Evolutionary conservation across 352 stramenopile species (phyloP), one percentile per base, ranked within the genome.

Genomic region (Pythium dissotocum): DNA sequence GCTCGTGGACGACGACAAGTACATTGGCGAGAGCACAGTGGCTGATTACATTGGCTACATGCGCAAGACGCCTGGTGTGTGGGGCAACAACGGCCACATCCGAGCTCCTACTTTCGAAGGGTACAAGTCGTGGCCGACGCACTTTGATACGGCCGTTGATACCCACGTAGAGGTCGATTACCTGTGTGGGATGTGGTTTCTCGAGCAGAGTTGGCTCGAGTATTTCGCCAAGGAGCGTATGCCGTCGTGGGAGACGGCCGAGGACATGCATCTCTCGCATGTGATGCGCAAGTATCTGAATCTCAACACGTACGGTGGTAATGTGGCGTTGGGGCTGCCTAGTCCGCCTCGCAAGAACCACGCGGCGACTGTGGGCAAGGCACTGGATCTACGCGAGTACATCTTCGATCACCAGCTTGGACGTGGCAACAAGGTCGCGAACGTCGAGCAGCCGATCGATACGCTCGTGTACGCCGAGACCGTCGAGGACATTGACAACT

Each of bases 271-370:
- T 33, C 61, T 87, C 13, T 87, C 77, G 10, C 79, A 89, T 24
- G 77, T 87, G 7, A 77, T 87, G 76, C 75, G 79, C 42, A 89
- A 89, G 55, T 89, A 87, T 33, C 66, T 89, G 2, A 89, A 87
- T 13, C 40, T 89, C 9, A 87, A 89, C 69, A 85, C 76, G 52
- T 89, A 89, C 61, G 79, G 76, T 6, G 79, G 76, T 46, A 71
- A 70, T 48, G 79, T 87, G 14, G 81, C 81, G 16, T 49, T 85
- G 7, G 6, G 40, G 1, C 36, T 65, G 0, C 66, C 69, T 33
- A 73, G 63, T 38, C 68, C 83, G 30, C 79, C 76, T 1, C 56
- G 51, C 18, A 87, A 87, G 48, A 51, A 71, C 8, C 75, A 86
- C 30, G 67, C 77, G 12, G 80, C 78, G 24, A 89, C 78, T 0